Evolutionary conservation across 2,329 filamentous ascomycete species (phyloP).

Genomic region (Colletotrichum sp.): DNA sequence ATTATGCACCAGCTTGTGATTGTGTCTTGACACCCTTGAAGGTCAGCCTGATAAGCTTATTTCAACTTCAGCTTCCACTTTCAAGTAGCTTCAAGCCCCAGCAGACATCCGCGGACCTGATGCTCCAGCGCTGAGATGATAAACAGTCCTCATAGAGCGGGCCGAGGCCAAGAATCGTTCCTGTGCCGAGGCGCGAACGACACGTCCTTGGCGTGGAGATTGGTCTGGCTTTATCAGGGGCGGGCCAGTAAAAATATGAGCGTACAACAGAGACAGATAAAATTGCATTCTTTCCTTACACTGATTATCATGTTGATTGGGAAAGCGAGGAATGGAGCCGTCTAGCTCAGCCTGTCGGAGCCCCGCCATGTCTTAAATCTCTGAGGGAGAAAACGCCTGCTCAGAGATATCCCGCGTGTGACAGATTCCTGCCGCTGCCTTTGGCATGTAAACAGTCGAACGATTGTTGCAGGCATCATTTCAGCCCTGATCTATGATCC

Average conservation of each 20-base stretch:
- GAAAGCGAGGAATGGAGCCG: background rate
- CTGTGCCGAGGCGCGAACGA: background rate
- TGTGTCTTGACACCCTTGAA: background rate
- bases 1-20: background rate
- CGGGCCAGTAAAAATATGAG: background rate
- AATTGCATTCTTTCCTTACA: background rate
- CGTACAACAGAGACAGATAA: background rate
- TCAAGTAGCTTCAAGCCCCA: background rate
- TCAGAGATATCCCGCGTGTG: accelerated
- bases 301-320: background rate
- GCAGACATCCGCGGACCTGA: background rate
- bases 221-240: background rate
- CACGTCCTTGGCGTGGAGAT: background rate
- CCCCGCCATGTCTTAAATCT: background rate
- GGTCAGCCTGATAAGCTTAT: too few relatives aligned
- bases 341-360: background rate
- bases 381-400: background rate
- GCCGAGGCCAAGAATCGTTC: background rate
- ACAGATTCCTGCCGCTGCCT: background rate
- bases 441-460: background rate
- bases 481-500: background rate
- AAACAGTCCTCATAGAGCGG: background rate
- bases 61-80: background rate
- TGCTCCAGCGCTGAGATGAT: background rate
- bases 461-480: background rate